Conservation (phyloP, 371 early-diverging fungal genomes). For the Actinomortierella wolfii region DNA sequence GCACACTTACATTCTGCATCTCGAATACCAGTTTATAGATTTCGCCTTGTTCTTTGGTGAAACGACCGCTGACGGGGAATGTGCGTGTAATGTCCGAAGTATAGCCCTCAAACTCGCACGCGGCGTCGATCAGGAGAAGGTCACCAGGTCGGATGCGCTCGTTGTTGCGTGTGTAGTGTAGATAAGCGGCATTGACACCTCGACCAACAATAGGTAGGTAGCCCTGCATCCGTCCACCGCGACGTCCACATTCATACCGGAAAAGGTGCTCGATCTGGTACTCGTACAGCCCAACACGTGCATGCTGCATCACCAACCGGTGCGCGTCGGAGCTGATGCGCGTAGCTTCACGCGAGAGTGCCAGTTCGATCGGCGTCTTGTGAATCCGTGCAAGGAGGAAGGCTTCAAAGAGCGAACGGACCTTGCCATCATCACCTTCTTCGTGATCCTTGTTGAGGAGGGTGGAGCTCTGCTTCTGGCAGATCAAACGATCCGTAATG, state of each 20-base stretch:
- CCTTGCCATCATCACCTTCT: neutral
- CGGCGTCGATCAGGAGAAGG: slow-evolving; percentile 87
- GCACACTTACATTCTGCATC: slow-evolving; percentile 71
- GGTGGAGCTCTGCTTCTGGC: neutral
- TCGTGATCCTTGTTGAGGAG: slow-evolving; percentile 5
- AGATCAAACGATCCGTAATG: slow-evolving; percentile 30
- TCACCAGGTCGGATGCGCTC: slow-evolving; percentile 54
- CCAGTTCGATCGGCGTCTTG: slow-evolving; percentile 59
- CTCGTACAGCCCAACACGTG: slow-evolving; percentile 54
- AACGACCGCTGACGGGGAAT: slow-evolving; percentile 84
- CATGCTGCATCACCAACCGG: slow-evolving; percentile 51
- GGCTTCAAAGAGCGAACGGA: slow-evolving; percentile 41
- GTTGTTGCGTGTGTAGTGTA: slow-evolving; percentile 61
- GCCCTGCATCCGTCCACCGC: slow-evolving; percentile 52
- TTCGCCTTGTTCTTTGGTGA: slow-evolving; percentile 69
- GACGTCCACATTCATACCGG: slow-evolving; percentile 55
- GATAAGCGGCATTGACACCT: slow-evolving; percentile 57
- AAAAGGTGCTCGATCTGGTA: slow-evolving; percentile 61
- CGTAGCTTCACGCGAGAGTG: slow-evolving; percentile 47
- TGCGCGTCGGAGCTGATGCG: slow-evolving; percentile 58
- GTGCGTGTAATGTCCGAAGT: slow-evolving; percentile 90
- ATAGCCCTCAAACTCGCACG: slow-evolving; percentile 81
- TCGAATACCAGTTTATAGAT: slow-evolving; percentile 85
- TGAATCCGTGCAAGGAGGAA: slow-evolving; percentile 55
- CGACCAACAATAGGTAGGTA: slow-evolving; percentile 69